Evolutionary conservation across 176 grass and related monocot species (phyloP).

Genomic region (Aegilops speltoides): DNA sequence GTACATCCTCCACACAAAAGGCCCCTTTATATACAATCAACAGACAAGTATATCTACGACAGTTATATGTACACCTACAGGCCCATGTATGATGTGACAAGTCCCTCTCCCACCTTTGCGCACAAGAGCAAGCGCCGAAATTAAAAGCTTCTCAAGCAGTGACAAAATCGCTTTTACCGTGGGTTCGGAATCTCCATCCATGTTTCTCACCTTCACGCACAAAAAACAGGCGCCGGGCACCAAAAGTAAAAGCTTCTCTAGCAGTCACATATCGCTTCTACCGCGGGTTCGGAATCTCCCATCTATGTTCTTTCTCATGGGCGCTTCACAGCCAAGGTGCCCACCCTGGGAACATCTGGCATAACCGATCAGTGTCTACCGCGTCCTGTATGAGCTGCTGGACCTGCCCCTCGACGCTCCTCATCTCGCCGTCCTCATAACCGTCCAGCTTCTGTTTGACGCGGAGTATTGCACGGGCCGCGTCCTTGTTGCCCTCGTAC

Average conservation of each 20-base stretch:
- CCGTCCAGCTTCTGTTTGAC: constrained; percentile 91
- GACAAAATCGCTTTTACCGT: constrained; percentile 20
- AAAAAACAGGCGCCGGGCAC: background rate
- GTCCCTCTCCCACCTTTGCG: background rate
- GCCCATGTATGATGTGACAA: background rate
- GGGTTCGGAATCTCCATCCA: constrained; percentile 9
- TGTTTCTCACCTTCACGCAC: background rate
- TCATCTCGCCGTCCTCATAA: constrained; percentile 90
- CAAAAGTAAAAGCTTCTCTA: background rate
- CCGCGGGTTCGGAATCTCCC: background rate
- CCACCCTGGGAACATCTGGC: constrained; percentile 99
- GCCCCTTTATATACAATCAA: background rate
- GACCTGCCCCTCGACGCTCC: constrained; percentile 91
- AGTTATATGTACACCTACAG: background rate
- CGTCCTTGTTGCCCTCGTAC: constrained; percentile 92
- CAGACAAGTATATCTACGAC: background rate
- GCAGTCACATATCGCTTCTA: constrained; percentile 9
- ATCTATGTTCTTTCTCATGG: background rate
- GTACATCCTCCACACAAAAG: background rate
- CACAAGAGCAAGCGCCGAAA: background rate
- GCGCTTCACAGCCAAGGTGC: constrained; percentile 65
- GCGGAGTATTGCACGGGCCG: constrained; percentile 83
- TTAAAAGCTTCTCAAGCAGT: background rate
- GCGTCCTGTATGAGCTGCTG: constrained; percentile 93
- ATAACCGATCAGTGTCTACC: constrained; percentile 68